Conservation (phyloP, 345 rosid species). For the Linum tenue region DNA sequence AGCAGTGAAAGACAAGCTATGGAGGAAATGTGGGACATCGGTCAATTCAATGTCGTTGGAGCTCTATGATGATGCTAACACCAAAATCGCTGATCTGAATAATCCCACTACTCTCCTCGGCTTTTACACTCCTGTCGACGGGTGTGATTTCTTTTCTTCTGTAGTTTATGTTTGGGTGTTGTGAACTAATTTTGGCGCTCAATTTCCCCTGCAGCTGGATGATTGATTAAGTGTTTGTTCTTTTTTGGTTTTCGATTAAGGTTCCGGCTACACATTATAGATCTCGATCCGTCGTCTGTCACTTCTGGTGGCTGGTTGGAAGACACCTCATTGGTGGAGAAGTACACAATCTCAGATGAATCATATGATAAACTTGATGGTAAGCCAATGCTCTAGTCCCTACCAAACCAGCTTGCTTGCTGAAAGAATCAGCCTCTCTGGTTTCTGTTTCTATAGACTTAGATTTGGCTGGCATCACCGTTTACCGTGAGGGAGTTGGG, state of each 20-base stretch:
- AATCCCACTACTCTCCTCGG: conserved; percentile 63
- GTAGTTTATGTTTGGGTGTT: not conserved
- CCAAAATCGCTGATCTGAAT: conserved; percentile 42
- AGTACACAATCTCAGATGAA: conserved; percentile 75
- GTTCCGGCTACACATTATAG: conserved; percentile 67
- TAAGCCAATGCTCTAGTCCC: conserved; percentile 10
- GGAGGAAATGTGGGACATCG: conserved; percentile 84
- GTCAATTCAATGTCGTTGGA: conserved; percentile 63
- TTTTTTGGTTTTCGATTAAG: conserved; percentile 18
- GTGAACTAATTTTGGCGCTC: not conserved
- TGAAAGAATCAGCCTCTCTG: not conserved
- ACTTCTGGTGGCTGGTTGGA: conserved; percentile 95
- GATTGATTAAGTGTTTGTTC: not conserved
- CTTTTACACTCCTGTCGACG: conserved; percentile 69
- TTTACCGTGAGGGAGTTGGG: too few relatives aligned
- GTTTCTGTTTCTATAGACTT: not conserved
- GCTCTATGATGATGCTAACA: conserved; percentile 68
- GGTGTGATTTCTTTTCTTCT: conserved; percentile 28
- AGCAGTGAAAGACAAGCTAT: conserved; percentile 80
- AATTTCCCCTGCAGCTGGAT: not conserved
- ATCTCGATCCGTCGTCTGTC: conserved; percentile 81
- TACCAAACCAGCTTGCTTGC: not conserved
- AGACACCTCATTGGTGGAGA: conserved; percentile 82
- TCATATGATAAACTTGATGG: conserved; percentile 64
- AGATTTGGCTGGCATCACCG: not conserved